Conservation (phyloP, 2,329 filamentous ascomycete species). For the Sporothrix brasiliensis region DNA sequence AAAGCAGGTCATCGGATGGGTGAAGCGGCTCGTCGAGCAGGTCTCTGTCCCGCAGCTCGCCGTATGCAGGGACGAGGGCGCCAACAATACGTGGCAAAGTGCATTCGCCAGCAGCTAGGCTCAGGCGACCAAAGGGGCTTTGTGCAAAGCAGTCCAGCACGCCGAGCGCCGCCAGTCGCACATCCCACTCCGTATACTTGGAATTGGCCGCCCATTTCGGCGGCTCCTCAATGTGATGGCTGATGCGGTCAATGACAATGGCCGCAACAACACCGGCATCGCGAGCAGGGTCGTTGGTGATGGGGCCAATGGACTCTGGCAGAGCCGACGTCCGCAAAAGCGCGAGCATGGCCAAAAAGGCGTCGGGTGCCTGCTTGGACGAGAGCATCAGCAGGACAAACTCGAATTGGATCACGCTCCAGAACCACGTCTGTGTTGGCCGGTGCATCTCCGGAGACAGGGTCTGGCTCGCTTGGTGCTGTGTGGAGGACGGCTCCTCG, state of each 20-base stretch:
- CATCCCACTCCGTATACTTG: slow-evolving; percentile 47
- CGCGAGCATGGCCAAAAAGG: slow-evolving; percentile 66
- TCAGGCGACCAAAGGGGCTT: slow-evolving; percentile 63
- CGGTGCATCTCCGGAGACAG: slow-evolving; percentile 35
- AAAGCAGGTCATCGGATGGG: not conserved
- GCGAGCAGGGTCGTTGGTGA: slow-evolving; percentile 50
- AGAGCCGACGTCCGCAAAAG: slow-evolving; percentile 69
- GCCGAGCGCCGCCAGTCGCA: slow-evolving; percentile 54
- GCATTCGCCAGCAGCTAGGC: slow-evolving; percentile 68
- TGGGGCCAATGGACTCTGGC: slow-evolving; percentile 66
- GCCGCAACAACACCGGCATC: slow-evolving; percentile 50
- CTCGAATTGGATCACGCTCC: slow-evolving; percentile 67
- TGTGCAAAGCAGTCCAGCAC: slow-evolving; percentile 63
- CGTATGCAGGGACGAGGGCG: slow-evolving; percentile 33
- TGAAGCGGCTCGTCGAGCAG: slow-evolving; percentile 30
- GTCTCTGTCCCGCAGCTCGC: slow-evolving; percentile 32
- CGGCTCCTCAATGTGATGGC: slow-evolving; percentile 62
- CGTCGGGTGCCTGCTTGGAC: slow-evolving; percentile 64
- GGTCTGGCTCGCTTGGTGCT: slow-evolving; percentile 33
- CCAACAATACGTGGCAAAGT: slow-evolving; percentile 72
- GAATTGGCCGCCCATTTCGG: slow-evolving; percentile 47
- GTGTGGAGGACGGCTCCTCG: slow-evolving; percentile 34
- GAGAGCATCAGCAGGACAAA: slow-evolving; percentile 69
- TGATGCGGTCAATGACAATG: slow-evolving; percentile 63
- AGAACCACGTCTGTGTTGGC: slow-evolving; percentile 57